Base-by-base conservation (phyloP, 2,329 filamentous ascomycete species). In the Byssoonygena ceratinophila region DNA sequence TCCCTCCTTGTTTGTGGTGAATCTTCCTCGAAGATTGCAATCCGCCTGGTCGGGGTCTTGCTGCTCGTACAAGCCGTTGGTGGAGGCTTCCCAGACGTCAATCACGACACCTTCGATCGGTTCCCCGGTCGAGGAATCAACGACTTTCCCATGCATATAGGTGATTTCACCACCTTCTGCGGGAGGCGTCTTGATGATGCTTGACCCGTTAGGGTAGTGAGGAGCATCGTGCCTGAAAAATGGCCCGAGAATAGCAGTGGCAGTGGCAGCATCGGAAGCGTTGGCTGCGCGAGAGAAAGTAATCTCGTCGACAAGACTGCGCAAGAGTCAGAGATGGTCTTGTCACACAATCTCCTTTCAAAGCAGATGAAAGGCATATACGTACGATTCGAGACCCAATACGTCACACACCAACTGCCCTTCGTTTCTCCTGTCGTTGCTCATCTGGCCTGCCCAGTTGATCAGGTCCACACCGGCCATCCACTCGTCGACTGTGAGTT, bases 201-300 rank as follows among this genome's bases (percentile, higher is more conserved):
- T 82, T 43, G 75, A 78, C 46, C 85, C 87, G 63, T 85, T 85
- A n/a, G 80, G 70, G 44, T 83, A 77, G 54, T 77, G 70, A 4
- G 87, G 87, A 0, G 87, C 81, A 59, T 89, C 77, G 40, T 80
- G 76, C 4, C 86, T 78, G 79, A 86, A 94, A 71, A 94, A 94
- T 1, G 88, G 88, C 0, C 88, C 88, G 0, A 94, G 77, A 58
- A 94, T 88, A 37, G 87, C 82, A 3, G 85, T 85, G 1, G 85
- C 79, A 4, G 87, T 92, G 9, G 81, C 74, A 0, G 73, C 74
- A 36, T 76, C 74, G 12, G 71, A 63, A 12, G 72, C 71, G 51
- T 75, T 71, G 46, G 76, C 76, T 27, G 77, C 76, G 47, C 78
- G 73, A 55, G 80, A 82, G 70, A 82, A 84, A 52, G 84, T 87